These are phyloP conservation scores for Beta lomatogona DNA, from an alignment of 179 eudicot genomes.

Conservation along the genomic window DNA sequence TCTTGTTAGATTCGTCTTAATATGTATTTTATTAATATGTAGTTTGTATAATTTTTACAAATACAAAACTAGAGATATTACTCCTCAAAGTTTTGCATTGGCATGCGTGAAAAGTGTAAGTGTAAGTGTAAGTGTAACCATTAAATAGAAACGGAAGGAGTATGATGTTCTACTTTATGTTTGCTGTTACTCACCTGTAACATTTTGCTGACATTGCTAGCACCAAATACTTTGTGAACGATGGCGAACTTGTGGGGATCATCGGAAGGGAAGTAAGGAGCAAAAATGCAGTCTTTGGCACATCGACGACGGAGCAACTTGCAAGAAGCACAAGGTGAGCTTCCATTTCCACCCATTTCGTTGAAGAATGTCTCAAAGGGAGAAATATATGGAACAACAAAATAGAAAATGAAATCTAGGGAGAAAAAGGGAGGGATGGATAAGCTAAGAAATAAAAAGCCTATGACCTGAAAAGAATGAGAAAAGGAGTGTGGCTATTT, in stretches of 20 bases:
- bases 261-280: slow-evolving; percentile 82
- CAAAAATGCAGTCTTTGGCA: slow-evolving; percentile 74
- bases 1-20: too few species aligned
- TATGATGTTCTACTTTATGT: neutral
- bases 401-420: neutral
- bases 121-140: too few species aligned
- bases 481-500: slow-evolving; percentile 34
- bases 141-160: too few species aligned
- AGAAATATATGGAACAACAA: neutral
- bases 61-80: too few species aligned
- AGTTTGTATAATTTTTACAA: too few species aligned
- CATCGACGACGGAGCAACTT: slow-evolving; percentile 82
- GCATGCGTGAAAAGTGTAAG: too few species aligned
- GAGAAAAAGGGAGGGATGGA: neutral
- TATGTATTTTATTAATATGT: too few species aligned
- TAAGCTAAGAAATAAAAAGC: slow-evolving; percentile 1
- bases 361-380: neutral
- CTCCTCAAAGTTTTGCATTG: too few species aligned
- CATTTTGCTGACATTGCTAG: slow-evolving; percentile 85
- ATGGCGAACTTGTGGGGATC: slow-evolving; percentile 82
- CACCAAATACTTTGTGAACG: slow-evolving; percentile 88
- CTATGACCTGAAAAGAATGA: slow-evolving; percentile 31
- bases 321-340: slow-evolving; percentile 89
- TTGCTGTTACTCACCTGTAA: slow-evolving; percentile 53
- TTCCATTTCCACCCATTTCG: slow-evolving; percentile 51